Conservation (phyloP, 805 yeast genomes). For the Saccharomyces cerevisiae region DNA sequence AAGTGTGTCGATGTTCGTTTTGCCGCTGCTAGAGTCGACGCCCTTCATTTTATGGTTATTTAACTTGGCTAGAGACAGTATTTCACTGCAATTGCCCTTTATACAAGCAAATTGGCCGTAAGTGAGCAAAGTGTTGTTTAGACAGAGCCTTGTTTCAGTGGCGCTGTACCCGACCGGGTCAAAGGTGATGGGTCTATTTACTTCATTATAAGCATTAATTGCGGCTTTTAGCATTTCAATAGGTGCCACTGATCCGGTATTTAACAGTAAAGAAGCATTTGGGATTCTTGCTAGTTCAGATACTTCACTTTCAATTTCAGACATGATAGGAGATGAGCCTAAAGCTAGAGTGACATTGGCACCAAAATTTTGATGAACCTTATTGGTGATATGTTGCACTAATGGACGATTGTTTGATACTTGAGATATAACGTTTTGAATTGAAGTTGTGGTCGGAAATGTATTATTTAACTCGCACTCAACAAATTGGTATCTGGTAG, state of each 20-base stretch:
- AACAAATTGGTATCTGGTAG: slow-evolving; percentile 10
- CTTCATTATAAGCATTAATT: slow-evolving; percentile 46
- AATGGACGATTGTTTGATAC: slow-evolving; percentile 41
- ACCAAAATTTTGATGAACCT: slow-evolving; percentile 79
- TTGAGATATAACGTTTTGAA: slow-evolving; percentile 16
- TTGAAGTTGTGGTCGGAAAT: not conserved
- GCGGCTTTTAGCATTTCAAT: slow-evolving; percentile 43
- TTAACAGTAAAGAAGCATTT: slow-evolving; percentile 50
- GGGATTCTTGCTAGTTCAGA: slow-evolving; percentile 54
- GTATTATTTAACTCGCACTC: slow-evolving; percentile 2
- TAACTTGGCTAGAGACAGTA: slow-evolving; percentile 48
- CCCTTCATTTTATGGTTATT: slow-evolving; percentile 51
- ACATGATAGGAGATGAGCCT: slow-evolving; percentile 87
- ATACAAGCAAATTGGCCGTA: slow-evolving; percentile 56
- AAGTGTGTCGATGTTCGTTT: slow-evolving; percentile 22
- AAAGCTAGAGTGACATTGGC: slow-evolving; percentile 80
- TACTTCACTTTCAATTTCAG: slow-evolving; percentile 62
- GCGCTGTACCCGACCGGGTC: slow-evolving; percentile 97
- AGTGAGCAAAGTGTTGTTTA: slow-evolving; percentile 43
- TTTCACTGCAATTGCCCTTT: slow-evolving; percentile 85
- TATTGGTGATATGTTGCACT: slow-evolving; percentile 81
- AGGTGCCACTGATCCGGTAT: slow-evolving; percentile 64
- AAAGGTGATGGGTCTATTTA: slow-evolving; percentile 56
- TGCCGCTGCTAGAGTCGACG: slow-evolving; percentile 44
- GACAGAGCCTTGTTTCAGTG: slow-evolving; percentile 44